Evolutionary conservation across 2,329 filamentous ascomycete genomes (phyloP).

Genomic region (Aureobasidium sp.): DNA sequence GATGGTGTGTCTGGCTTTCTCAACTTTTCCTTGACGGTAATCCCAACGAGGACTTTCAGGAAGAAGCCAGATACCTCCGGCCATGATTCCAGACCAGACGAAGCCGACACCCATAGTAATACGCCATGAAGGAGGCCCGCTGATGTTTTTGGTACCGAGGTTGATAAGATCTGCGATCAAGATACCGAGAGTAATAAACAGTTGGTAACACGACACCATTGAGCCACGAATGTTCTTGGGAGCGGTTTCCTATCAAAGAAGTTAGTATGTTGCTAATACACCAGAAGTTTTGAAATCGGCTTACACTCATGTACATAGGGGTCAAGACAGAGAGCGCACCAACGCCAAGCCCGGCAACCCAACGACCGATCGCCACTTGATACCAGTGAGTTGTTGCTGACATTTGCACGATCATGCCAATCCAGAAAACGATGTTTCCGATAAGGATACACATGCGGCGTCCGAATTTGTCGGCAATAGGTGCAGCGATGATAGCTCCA

Average conservation of each 20-base stretch:
- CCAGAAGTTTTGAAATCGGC: neutral
- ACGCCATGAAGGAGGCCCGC: conserved; percentile 49
- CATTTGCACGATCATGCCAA: conserved; percentile 59
- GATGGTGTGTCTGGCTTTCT: conserved; percentile 43
- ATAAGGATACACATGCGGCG: conserved; percentile 54
- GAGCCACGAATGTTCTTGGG: conserved; percentile 56
- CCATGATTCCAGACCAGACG: conserved; percentile 47
- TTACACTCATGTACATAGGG: conserved; percentile 54
- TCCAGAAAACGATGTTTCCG: conserved; percentile 53
- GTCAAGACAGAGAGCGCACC: conserved; percentile 56
- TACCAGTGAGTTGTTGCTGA: conserved; percentile 49
- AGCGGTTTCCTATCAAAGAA: conserved; percentile 44
- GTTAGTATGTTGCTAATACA: conserved; percentile 27
- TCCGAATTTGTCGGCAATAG: conserved; percentile 53
- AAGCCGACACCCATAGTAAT: conserved; percentile 54
- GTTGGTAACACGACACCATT: conserved; percentile 56
- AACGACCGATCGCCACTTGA: conserved; percentile 55
- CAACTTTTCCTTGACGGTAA: conserved; percentile 46
- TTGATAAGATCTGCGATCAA: conserved; percentile 45
- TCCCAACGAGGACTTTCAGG: conserved; percentile 50
- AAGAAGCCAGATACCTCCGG: conserved; percentile 45
- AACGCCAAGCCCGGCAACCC: conserved; percentile 58
- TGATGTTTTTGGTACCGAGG: conserved; percentile 47
- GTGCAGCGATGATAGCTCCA: conserved; percentile 50
- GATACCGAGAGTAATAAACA: conserved; percentile 62